Percentiles rank a stretch among this genome's conserved stretches.
Evolutionary conservation across 2,329 filamentous ascomycete genomes (phyloP).

Genomic region (Bertia moriformis): DNA sequence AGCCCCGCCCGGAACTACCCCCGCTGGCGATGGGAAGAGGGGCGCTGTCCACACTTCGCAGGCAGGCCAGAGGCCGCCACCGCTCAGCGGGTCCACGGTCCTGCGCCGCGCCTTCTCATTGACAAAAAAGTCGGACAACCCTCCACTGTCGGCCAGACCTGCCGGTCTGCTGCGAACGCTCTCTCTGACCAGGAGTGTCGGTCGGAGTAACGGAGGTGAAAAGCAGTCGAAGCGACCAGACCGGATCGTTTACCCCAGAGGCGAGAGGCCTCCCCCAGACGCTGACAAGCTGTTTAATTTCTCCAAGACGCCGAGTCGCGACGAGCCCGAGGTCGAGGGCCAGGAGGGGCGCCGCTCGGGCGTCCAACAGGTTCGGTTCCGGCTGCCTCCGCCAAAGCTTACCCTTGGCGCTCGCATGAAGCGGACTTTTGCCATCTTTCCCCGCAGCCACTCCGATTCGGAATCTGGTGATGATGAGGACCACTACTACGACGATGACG

Average conservation of each 20-base stretch:
- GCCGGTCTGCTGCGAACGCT: constrained; percentile 32
- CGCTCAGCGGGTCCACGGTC: constrained; percentile 32
- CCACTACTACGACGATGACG: constrained; percentile 6
- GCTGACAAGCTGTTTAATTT: constrained; percentile 11
- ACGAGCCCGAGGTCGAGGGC: background rate
- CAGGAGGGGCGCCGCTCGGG: background rate
- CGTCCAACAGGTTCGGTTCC: background rate
- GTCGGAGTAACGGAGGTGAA: constrained; percentile 8
- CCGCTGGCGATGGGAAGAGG: constrained; percentile 36
- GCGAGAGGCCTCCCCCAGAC: constrained; percentile 27
- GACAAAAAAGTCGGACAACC: constrained; percentile 29
- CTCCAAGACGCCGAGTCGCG: background rate
- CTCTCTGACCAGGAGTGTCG: constrained; percentile 30
- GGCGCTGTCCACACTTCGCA: too few relatives aligned
- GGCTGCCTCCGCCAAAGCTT: background rate
- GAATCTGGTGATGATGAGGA: constrained; percentile 5
- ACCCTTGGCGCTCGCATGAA: background rate
- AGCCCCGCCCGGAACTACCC: constrained; percentile 44
- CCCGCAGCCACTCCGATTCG: background rate
- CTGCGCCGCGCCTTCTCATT: constrained; percentile 35
- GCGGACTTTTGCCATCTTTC: background rate
- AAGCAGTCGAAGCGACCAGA: constrained; percentile 12
- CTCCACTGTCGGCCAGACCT: constrained; percentile 16
- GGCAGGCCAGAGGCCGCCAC: constrained; percentile 25
- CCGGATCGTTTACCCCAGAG: constrained; percentile 16